phyloP scores from a whole-genome alignment of 345 rosid species.

The Rhodamnia rubescens region DNA sequence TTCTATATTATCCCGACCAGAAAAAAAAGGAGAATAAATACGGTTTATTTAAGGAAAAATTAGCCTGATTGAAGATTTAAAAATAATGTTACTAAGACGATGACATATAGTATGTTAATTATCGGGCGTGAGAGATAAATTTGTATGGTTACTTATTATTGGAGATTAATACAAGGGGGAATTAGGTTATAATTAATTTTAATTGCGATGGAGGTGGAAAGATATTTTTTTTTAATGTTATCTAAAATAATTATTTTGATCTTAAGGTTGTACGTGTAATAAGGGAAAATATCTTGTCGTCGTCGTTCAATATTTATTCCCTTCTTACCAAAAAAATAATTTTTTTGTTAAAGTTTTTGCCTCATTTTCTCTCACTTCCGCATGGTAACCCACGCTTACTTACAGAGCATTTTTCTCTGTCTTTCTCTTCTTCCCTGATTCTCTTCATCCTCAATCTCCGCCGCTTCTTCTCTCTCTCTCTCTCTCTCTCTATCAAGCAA shows the following conservation, averaged over 20 bases:
- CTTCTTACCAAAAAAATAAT: background rate
- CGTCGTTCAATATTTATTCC: background rate
- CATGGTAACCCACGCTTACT: background rate
- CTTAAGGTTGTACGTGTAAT: background rate
- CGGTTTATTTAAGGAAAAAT: too few species aligned
- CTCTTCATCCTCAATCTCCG: slow-evolving; percentile 11
- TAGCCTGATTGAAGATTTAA: too few species aligned
- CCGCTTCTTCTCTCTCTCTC: background rate
- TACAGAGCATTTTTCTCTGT: background rate
- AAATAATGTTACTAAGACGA: too few species aligned
- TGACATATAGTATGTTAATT: too few species aligned
- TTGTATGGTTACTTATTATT: too few species aligned
- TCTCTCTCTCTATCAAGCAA: background rate
- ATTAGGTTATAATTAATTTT: background rate
- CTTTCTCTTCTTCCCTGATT: background rate
- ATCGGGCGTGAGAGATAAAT: too few species aligned
- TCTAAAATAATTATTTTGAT: background rate
- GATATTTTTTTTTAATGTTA: background rate
- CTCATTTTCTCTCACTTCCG: background rate
- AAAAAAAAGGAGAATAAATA: too few species aligned
- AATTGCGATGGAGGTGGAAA: background rate
- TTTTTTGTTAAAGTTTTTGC: background rate
- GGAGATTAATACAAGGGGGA: too few species aligned
- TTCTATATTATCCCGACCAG: too few species aligned
- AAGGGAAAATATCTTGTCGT: background rate